A percentile compares a stretch with the other conserved stretches of the same genome.
Conservation (phyloP, 192 early-diverging fungal species). For the Gaertneriomyces sp. region DNA sequence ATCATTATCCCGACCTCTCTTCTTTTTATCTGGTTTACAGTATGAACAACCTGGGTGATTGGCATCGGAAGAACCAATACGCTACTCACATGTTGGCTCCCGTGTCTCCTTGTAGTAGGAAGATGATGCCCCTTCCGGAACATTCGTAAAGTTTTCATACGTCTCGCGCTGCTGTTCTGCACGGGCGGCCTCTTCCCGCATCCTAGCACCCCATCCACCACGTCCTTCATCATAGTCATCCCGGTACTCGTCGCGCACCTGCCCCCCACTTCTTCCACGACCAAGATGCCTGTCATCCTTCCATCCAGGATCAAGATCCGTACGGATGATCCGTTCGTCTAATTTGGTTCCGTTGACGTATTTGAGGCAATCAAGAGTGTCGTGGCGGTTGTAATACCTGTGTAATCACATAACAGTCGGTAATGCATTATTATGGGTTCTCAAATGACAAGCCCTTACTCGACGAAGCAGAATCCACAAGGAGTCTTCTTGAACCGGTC, state of each 20-base stretch:
- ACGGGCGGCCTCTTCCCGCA: conserved; percentile 46
- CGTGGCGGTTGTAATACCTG: conserved; percentile 85
- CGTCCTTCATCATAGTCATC: conserved; percentile 92
- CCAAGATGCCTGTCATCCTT: conserved; percentile 90
- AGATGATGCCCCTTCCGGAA: conserved; percentile 21
- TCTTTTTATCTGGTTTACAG: background rate
- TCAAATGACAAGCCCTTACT: conserved; percentile 53
- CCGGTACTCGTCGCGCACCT: conserved; percentile 93
- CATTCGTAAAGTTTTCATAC: conserved; percentile 35
- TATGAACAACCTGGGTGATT: background rate
- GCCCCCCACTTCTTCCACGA: conserved; percentile 89
- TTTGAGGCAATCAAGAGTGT: conserved; percentile 90
- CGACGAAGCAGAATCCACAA: conserved; percentile 99
- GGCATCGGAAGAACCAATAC: background rate
- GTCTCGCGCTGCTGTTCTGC: conserved; percentile 62
- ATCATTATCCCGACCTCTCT: conserved; percentile 24
- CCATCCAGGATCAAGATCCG: conserved; percentile 95
- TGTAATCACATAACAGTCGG: too few relatives aligned
- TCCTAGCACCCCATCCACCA: conserved; percentile 90
- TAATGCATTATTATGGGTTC: background rate
- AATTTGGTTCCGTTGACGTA: conserved; percentile 92
- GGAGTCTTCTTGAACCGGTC: conserved; percentile 90
- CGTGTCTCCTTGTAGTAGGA: conserved; percentile 11
- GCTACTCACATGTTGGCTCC: conserved; percentile 9
- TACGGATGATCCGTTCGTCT: conserved; percentile 91